These are phyloP conservation scores for Fistulinella cinereoalba DNA, from an alignment of 1,284 basidiomycete genomes.

Conservation along the genomic window DNA sequence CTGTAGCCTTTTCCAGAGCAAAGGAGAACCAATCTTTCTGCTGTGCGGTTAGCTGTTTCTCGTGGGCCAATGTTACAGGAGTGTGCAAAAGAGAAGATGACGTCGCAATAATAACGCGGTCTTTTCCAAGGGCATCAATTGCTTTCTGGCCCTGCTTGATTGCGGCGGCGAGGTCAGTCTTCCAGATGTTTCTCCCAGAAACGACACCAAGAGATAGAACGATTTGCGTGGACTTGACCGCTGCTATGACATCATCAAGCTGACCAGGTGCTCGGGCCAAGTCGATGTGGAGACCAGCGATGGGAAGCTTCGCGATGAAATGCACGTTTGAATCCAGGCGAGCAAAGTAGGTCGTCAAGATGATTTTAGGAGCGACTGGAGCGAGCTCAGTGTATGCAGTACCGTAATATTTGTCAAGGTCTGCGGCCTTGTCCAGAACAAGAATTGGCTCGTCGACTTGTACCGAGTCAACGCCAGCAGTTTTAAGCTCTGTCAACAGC, in stretches of 20 bases:
- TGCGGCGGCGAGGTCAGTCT: constrained; percentile 88
- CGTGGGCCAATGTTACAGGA: constrained; percentile 91
- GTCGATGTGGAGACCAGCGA: constrained; percentile 96
- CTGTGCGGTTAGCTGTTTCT: constrained; percentile 88
- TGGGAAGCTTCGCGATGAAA: constrained; percentile 90
- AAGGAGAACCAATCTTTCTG: constrained; percentile 99
- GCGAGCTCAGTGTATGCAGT: constrained; percentile 82
- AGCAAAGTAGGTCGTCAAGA: constrained; percentile 95
- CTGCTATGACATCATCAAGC: constrained; percentile 81
- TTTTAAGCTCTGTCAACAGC: constrained; percentile 88
- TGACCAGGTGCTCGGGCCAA: constrained; percentile 92
- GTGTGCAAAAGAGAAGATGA: constrained; percentile 99
- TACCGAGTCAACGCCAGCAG: constrained; percentile 90
- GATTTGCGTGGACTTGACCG: constrained; percentile 81
- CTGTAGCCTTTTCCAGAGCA: constrained; percentile 93
- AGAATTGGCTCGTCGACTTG: constrained; percentile 98
- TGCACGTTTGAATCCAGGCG: constrained; percentile 92
- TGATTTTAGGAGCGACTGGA: constrained; percentile 85
- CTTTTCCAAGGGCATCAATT: constrained; percentile 74
- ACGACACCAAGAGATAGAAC: constrained; percentile 93
- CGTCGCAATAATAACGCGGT: constrained; percentile 91
- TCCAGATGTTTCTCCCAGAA: constrained; percentile 99
- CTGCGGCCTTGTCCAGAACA: constrained; percentile 84
- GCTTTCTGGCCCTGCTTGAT: constrained; percentile 87
- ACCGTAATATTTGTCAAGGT: constrained; percentile 80